These are phyloP conservation scores for Candida bentonensis DNA, from an alignment of 805 yeast genomes.

Conservation along the genomic window DNA sequence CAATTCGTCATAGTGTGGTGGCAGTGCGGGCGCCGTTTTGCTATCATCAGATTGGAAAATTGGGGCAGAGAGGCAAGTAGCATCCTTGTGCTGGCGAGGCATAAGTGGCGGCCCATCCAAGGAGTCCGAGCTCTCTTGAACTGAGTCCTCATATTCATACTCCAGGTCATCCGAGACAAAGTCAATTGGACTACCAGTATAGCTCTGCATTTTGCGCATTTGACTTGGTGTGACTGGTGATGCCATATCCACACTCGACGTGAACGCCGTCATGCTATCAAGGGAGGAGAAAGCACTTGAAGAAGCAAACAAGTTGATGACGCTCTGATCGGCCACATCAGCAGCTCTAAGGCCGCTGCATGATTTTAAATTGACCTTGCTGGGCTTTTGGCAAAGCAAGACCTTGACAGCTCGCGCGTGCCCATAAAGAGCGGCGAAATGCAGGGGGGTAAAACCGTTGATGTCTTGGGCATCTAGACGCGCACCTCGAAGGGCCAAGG, in stretches of 20 bases:
- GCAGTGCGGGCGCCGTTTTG: background rate
- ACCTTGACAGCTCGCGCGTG: conserved; percentile 50
- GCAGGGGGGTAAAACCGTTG: conserved; percentile 78
- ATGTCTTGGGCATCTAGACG: conserved; percentile 49
- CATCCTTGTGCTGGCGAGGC: background rate
- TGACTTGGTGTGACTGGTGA: background rate
- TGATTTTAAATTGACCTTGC: conserved; percentile 34
- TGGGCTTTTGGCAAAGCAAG: conserved; percentile 49
- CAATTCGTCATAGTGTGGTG: background rate
- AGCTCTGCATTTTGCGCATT: background rate
- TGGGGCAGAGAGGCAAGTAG: background rate
- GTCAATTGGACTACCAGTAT: background rate
- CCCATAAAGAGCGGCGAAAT: conserved; percentile 70
- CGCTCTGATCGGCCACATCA: conserved; percentile 13
- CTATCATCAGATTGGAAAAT: background rate
- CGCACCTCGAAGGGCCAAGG: conserved; percentile 52
- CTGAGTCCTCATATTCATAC: background rate
- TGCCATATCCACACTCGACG: background rate
- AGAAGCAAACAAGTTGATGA: conserved; percentile 20
- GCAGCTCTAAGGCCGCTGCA: conserved; percentile 28
- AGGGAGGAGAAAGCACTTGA: background rate
- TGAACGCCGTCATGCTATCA: background rate
- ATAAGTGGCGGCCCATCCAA: background rate
- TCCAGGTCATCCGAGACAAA: background rate
- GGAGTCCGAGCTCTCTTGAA: background rate